phyloP scores from a whole-genome alignment of 371 early-diverging fungal species.

The Choanephora cucurbitarum region DNA sequence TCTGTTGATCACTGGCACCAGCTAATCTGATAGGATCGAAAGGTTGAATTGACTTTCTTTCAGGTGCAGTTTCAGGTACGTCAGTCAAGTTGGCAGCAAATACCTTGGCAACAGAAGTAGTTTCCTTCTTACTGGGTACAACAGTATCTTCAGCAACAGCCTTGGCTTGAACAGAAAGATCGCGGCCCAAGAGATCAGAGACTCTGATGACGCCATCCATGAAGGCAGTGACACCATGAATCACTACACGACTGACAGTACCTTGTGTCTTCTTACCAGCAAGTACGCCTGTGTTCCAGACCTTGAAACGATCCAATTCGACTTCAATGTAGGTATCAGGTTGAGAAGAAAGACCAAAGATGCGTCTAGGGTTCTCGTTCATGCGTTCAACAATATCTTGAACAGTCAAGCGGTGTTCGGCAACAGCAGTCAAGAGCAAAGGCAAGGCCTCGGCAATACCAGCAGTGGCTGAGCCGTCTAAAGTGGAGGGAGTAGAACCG shows the following conservation, averaged over 20 bases:
- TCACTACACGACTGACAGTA: constrained; percentile 81
- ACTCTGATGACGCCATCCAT: constrained; percentile 75
- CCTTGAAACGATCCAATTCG: constrained; percentile 63
- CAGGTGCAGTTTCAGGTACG: constrained; percentile 22
- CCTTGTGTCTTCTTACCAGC: constrained; percentile 56
- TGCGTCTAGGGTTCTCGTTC: constrained; percentile 84
- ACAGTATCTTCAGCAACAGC: constrained; percentile 67
- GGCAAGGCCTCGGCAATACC: constrained; percentile 81
- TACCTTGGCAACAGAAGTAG: constrained; percentile 45
- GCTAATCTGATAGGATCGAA: constrained; percentile 36
- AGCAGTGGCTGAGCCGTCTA: constrained; percentile 52
- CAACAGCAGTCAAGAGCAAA: constrained; percentile 83
- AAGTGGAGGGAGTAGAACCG: constrained; percentile 66
- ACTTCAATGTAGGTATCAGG: constrained; percentile 90
- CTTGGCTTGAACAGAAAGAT: constrained; percentile 57
- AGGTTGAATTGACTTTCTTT: constrained; percentile 21
- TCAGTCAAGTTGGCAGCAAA: constrained; percentile 31
- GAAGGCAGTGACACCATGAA: constrained; percentile 79
- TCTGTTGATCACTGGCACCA: constrained; percentile 41
- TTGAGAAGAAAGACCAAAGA: constrained; percentile 88
- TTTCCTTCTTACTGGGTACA: constrained; percentile 77
- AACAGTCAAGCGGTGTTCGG: constrained; percentile 75
- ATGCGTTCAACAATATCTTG: constrained; percentile 78
- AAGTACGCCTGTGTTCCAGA: constrained; percentile 43
- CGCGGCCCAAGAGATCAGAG: constrained; percentile 47